A percentile compares a stretch with the other conserved stretches of the same genome.
phyloP scores from a whole-genome alignment of 768 basidiomycete genomes.

The Trametes punicea region DNA sequence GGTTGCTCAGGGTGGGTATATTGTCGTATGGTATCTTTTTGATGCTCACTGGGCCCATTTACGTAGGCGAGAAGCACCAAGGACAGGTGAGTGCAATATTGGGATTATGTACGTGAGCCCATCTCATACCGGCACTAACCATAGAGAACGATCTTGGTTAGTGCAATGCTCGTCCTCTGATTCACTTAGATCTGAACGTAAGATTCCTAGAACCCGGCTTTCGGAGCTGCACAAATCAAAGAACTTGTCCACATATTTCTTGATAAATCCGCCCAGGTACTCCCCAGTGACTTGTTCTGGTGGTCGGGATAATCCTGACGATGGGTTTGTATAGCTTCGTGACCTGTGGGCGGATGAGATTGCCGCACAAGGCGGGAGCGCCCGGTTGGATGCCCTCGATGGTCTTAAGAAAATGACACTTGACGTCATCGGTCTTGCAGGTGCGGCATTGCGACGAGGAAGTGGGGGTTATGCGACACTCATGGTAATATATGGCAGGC shows the following conservation, averaged over 20 bases:
- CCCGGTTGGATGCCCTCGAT: not conserved
- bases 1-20: not conserved
- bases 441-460: not conserved
- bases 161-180: not conserved
- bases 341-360: not conserved
- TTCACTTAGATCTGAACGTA: not conserved
- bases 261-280: constrained; percentile 26
- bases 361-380: not conserved
- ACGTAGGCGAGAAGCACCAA: not conserved
- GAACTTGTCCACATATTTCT: constrained; percentile 21
- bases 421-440: constrained; percentile 4
- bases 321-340: not conserved
- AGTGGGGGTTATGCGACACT: too few relatives aligned
- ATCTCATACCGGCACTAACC: too few relatives aligned
- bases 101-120: too few relatives aligned
- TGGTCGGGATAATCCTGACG: not conserved
- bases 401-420: not conserved
- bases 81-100: not conserved
- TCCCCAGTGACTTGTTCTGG: too few relatives aligned
- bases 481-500: too few relatives aligned
- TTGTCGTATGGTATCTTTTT: not conserved
- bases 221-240: constrained; percentile 27
- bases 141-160: not conserved
- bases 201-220: constrained; percentile 26
- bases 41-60: not conserved